Percentiles rank a stretch among this genome's conserved stretches.
phyloP scores from a whole-genome alignment of 352 stramenopile species.

The Phytopythium cucurbitacearum region DNA sequence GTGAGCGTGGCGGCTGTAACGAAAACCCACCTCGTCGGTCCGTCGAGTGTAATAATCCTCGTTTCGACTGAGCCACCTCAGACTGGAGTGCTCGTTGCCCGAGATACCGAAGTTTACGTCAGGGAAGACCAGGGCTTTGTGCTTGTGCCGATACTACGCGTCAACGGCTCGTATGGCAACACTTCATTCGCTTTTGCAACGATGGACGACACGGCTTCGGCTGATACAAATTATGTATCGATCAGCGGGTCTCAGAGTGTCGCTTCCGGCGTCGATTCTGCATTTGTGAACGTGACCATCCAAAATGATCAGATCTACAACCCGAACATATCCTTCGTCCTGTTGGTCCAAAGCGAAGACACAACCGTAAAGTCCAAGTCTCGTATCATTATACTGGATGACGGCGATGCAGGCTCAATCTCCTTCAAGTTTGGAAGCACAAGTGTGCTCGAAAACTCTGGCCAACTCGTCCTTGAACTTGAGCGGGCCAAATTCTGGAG shows the following conservation, averaged over 20 bases:
- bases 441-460: conserved; percentile 28
- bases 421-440: conserved; percentile 23
- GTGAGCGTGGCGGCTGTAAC: conserved; percentile 27
- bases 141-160: conserved; percentile 27
- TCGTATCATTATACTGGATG: conserved; percentile 31
- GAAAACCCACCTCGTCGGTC: conserved; percentile 25
- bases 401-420: conserved; percentile 51
- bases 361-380: conserved; percentile 21
- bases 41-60: conserved; percentile 9
- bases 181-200: conserved; percentile 31
- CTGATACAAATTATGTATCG: conserved; percentile 28
- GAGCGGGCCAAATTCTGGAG: conserved; percentile 19
- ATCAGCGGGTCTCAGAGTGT: conserved; percentile 13
- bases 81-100: conserved; percentile 23
- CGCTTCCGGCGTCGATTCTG: conserved; percentile 20
- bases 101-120: conserved; percentile 11
- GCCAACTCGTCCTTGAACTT: conserved; percentile 18
- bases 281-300: conserved; percentile 26
- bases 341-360: conserved; percentile 25
- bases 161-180: conserved; percentile 50
- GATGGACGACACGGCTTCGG: conserved; percentile 21
- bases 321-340: conserved; percentile 33
- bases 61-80: conserved; percentile 32
- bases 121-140: conserved; percentile 23
- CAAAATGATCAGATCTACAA: conserved; percentile 40